These are phyloP conservation scores for Xylaria sp. DNA, from an alignment of 2,329 filamentous ascomycete species.

Conservation along the genomic window DNA sequence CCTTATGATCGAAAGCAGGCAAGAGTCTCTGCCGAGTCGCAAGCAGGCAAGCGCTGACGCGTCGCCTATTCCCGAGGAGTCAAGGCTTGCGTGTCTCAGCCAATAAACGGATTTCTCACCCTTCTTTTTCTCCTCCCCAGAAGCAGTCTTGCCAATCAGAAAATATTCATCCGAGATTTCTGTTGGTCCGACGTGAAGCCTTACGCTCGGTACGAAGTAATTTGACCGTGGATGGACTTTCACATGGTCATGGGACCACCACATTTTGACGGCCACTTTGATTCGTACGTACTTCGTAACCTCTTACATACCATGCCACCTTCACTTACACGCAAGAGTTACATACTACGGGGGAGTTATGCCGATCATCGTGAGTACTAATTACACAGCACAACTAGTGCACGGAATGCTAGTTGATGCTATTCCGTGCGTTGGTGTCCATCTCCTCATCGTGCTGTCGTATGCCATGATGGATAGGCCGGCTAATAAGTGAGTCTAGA, in stretches of 20 bases:
- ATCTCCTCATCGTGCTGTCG: no score
- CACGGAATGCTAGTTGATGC: no score
- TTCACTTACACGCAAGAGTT: no score
- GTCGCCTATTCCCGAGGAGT: slow-evolving; percentile 22
- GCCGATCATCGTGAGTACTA: no score
- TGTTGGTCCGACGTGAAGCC: neutral
- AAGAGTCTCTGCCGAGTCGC: neutral
- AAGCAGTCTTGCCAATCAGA: neutral
- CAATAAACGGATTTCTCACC: slow-evolving; percentile 18
- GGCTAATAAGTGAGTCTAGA: no score
- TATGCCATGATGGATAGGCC: no score
- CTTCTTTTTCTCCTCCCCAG: neutral
- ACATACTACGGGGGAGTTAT: neutral
- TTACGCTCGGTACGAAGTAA: neutral
- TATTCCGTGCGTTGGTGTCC: no score
- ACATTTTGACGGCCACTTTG: neutral
- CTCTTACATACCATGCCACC: no score
- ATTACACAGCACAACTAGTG: no score
- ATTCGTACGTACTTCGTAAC: neutral
- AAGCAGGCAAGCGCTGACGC: slow-evolving; percentile 27
- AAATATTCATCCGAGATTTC: neutral
- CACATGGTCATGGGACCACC: neutral
- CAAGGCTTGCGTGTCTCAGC: slow-evolving; percentile 26
- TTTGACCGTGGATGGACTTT: neutral
- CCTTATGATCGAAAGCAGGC: neutral